A percentile compares a stretch with the other conserved stretches of the same genome.
Evolutionary conservation across 176 grass and related monocot species (phyloP).

Genomic region (Musa acuminata): DNA sequence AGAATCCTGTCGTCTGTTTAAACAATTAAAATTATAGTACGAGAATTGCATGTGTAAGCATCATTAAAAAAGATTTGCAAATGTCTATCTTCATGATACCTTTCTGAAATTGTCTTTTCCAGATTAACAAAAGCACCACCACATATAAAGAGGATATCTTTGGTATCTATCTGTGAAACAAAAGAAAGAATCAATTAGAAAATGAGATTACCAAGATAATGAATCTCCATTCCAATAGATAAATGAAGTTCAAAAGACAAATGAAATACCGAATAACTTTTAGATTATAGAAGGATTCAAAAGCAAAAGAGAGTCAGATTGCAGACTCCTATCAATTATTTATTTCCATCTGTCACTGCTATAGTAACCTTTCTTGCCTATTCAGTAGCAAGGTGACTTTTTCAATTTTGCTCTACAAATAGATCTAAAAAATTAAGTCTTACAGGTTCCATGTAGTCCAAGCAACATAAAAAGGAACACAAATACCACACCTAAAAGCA

Average conservation of each 20-base stretch:
- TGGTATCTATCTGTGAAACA: slow-evolving; percentile 56
- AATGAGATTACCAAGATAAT: not conserved
- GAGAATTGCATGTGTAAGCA: not conserved
- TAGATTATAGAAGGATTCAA: no score
- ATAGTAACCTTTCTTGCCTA: no score
- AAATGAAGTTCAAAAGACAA: not conserved
- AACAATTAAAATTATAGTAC: slow-evolving; percentile 10
- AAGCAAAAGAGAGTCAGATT: no score
- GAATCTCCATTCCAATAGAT: not conserved
- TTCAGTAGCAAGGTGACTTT: no score
- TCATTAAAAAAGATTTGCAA: not conserved
- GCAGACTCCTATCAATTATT: no score
- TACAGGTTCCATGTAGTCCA: no score
- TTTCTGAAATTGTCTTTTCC: slow-evolving; percentile 79
- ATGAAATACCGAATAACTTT: no score
- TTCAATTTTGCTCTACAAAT: no score
- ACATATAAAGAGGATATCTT: slow-evolving; percentile 75
- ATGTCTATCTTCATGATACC: slow-evolving; percentile 23
- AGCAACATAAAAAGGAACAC: no score
- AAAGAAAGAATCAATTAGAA: slow-evolving; percentile 13
- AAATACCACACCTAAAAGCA: no score
- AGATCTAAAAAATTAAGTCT: no score
- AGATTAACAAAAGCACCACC: slow-evolving; percentile 66
- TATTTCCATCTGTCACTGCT: no score
- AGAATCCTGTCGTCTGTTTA: slow-evolving; percentile 53